Percentiles rank a stretch among this genome's conserved stretches.
Conservation (phyloP, 306 rosid species). For the Aeschynomene evenia region DNA sequence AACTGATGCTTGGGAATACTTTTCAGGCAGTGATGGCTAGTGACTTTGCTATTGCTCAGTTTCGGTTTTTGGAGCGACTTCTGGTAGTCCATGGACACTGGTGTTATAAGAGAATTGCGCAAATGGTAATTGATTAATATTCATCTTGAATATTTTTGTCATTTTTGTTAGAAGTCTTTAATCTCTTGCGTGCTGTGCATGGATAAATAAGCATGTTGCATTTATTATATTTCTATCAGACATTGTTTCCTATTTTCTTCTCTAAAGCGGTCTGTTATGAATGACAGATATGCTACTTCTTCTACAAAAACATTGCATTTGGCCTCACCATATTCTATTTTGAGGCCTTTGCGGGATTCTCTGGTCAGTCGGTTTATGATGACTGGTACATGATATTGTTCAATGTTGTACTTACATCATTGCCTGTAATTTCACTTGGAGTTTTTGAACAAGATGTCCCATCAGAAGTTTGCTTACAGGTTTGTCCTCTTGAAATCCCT, state of each 20-base stretch:
- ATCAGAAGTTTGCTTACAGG: slow-evolving; percentile 98
- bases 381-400: slow-evolving; percentile 96
- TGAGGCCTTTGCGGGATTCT: slow-evolving; percentile 88
- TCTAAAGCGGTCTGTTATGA: slow-evolving; percentile 25
- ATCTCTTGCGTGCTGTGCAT: slow-evolving; percentile 6
- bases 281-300: slow-evolving; percentile 94
- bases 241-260: not conserved
- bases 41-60: slow-evolving; percentile 91
- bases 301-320: slow-evolving; percentile 98
- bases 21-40: slow-evolving; percentile 99
- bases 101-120: slow-evolving; percentile 99
- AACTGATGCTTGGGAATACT: slow-evolving; percentile 34
- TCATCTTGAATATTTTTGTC: slow-evolving; percentile 23
- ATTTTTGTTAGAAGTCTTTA: slow-evolving; percentile 13
- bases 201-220: not conserved
- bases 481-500: slow-evolving; percentile 39
- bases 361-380: slow-evolving; percentile 93
- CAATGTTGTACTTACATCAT: slow-evolving; percentile 91
- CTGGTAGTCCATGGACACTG: slow-evolving; percentile 99
- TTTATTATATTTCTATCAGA: not conserved
- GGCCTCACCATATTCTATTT: slow-evolving; percentile 97
- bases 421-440: slow-evolving; percentile 98
- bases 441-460: slow-evolving; percentile 98
- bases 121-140: slow-evolving; percentile 66
- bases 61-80: slow-evolving; percentile 93